phyloP scores from a whole-genome alignment of 2,329 filamentous ascomycete genomes.

The Penicillium nordicum region DNA sequence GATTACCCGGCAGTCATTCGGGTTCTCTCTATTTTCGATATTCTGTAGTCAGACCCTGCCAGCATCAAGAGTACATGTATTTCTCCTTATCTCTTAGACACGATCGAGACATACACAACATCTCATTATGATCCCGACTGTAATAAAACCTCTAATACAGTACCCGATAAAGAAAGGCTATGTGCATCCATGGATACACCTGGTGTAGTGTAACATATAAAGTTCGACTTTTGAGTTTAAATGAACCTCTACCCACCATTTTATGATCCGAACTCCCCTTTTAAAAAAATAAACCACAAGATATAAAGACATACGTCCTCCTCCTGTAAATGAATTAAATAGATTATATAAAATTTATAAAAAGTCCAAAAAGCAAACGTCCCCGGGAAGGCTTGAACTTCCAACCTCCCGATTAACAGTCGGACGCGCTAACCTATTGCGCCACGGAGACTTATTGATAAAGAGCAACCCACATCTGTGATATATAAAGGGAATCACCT shows the following conservation, averaged over 20 bases:
- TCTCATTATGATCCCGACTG: neutral
- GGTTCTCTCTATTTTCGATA: neutral
- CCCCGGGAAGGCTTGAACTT: constrained; percentile 43
- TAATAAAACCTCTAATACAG: neutral
- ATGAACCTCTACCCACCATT: neutral
- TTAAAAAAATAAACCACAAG: neutral
- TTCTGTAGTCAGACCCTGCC: neutral
- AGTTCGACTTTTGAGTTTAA: neutral
- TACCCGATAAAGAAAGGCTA: neutral
- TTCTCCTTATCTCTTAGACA: too few species aligned
- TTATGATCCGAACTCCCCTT: neutral
- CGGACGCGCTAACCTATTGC: constrained; percentile 37
- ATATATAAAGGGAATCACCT: neutral
- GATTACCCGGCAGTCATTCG: neutral
- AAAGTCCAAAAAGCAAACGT: constrained; percentile 15
- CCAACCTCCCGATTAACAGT: constrained; percentile 39
- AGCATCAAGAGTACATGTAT: neutral
- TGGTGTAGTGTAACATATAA: neutral
- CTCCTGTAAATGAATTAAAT: neutral
- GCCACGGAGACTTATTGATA: constrained; percentile 26
- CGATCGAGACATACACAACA: neutral
- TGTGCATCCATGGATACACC: neutral
- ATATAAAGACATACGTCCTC: neutral
- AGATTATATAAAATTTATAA: neutral
- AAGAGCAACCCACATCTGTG: neutral